These are phyloP conservation scores for Hypoxylon sp. DNA, from an alignment of 2,329 filamentous ascomycete species.

Conservation along the genomic window DNA sequence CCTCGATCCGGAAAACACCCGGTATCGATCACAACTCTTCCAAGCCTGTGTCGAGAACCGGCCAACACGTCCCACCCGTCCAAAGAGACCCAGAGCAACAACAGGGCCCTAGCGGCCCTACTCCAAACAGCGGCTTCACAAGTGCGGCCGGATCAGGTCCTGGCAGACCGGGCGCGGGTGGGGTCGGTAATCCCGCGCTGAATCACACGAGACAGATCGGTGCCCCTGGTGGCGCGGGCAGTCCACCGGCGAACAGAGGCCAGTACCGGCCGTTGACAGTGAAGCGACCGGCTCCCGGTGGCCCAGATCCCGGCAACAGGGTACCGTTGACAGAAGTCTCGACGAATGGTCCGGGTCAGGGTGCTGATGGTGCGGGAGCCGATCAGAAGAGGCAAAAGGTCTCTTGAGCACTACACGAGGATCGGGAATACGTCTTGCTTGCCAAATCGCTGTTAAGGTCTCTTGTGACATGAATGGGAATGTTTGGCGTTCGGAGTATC, in stretches of 20 bases:
- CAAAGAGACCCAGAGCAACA: slow-evolving; percentile 43
- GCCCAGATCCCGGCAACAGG: slow-evolving; percentile 44
- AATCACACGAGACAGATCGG: slow-evolving; percentile 66
- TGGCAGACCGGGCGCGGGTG: slow-evolving; percentile 46
- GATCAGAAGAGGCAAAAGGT: slow-evolving; percentile 63
- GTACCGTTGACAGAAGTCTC: slow-evolving; percentile 61
- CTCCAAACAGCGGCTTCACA: slow-evolving; percentile 24
- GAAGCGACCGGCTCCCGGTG: slow-evolving; percentile 55
- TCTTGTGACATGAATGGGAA: slow-evolving; percentile 3
- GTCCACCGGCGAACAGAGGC: slow-evolving; percentile 65
- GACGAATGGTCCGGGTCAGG: slow-evolving; percentile 49
- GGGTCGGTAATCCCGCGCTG: slow-evolving; percentile 61
- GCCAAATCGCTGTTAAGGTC: slow-evolving; percentile 5
- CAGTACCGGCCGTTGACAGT: slow-evolving; percentile 67
- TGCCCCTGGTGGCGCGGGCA: slow-evolving; percentile 61
- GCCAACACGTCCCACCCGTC: slow-evolving; percentile 59
- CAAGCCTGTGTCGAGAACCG: slow-evolving; percentile 70
- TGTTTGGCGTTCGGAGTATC: slow-evolving; percentile 30
- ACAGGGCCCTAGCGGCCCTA: slow-evolving; percentile 6
- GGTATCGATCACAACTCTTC: slow-evolving; percentile 84
- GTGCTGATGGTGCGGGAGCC: slow-evolving; percentile 42
- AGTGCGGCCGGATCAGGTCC: slow-evolving; percentile 23
- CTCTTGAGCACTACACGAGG: slow-evolving; percentile 26
- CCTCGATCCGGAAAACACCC: slow-evolving; percentile 87
- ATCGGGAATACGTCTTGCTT: not conserved